Conservation (phyloP, 106 monocot genomes). For the Xerophyta viscosa region DNA sequence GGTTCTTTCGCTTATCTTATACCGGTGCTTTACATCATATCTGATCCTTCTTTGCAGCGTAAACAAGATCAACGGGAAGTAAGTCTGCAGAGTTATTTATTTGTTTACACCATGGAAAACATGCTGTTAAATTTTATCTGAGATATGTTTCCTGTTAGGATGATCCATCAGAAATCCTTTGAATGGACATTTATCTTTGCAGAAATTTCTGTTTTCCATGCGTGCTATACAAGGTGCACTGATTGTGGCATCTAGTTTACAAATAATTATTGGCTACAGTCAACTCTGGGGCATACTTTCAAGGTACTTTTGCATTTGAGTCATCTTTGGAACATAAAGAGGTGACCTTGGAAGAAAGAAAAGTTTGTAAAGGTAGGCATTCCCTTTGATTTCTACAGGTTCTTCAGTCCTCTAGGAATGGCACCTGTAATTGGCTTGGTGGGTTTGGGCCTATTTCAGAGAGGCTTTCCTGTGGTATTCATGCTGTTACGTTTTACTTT, state of each 20-base stretch:
- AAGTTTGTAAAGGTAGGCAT: no score
- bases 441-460: slow-evolving; percentile 79
- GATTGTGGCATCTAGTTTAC: slow-evolving; percentile 52
- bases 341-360: no score
- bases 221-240: slow-evolving; percentile 59
- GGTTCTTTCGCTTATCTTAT: slow-evolving; percentile 87
- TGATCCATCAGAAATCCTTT: no score
- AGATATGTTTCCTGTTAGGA: no score
- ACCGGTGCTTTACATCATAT: slow-evolving; percentile 75
- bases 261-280: slow-evolving; percentile 63
- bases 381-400: slow-evolving; percentile 30
- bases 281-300: slow-evolving; percentile 89
- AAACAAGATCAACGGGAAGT: slow-evolving; percentile 67
- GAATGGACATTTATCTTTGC: slow-evolving; percentile 13
- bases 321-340: no score
- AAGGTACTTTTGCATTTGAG: slow-evolving; percentile 49
- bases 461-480: slow-evolving; percentile 79
- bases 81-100: slow-evolving; percentile 19
- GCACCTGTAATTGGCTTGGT: slow-evolving; percentile 77
- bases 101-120: no score
- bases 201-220: slow-evolving; percentile 64
- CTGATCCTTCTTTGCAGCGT: slow-evolving; percentile 46
- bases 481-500: neutral
- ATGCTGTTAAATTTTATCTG: no score
- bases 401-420: slow-evolving; percentile 88